Conservation (phyloP, 768 basidiomycete species). For the Dictyophora rubrovolvata region DNA sequence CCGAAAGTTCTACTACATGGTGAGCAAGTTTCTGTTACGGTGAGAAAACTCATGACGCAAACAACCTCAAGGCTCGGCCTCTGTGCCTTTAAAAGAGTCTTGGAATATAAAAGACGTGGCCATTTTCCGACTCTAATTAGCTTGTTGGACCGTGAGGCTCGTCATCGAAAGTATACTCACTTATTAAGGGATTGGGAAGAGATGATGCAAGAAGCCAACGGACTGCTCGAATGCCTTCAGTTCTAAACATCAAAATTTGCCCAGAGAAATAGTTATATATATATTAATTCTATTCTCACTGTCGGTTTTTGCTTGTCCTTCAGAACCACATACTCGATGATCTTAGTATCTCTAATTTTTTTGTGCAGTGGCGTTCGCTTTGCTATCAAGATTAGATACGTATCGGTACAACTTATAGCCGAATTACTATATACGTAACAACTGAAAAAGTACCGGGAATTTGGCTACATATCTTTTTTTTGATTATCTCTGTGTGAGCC, state of each 20-base stretch:
- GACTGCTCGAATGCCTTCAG: conserved; percentile 17
- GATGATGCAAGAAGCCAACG: conserved; percentile 38
- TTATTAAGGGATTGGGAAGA: conserved; percentile 35
- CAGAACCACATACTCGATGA: too few species aligned
- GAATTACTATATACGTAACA: too few species aligned
- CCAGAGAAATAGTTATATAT: conserved; percentile 20
- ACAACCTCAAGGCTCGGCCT: conserved; percentile 54
- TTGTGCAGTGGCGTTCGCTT: too few species aligned
- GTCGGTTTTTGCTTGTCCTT: too few species aligned
- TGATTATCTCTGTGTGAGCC: too few species aligned
- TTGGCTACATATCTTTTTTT: too few species aligned
- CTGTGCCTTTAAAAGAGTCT: conserved; percentile 64
- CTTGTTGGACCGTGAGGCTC: conserved; percentile 40
- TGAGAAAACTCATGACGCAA: conserved; percentile 1
- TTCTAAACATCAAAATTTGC: conserved; percentile 5
- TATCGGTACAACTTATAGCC: too few species aligned
- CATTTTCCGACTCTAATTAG: conserved; percentile 40
- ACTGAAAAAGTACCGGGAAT: too few species aligned
- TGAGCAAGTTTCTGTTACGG: conserved; percentile 22
- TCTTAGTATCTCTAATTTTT: too few species aligned
- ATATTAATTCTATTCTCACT: too few species aligned
- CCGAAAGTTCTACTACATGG: conserved; percentile 51
- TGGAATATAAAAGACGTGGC: conserved; percentile 37
- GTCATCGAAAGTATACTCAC: conserved; percentile 33
- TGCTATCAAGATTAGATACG: too few species aligned